phyloP scores from a whole-genome alignment of 2,329 filamentous ascomycete genomes.

The Monosporascus sp. region DNA sequence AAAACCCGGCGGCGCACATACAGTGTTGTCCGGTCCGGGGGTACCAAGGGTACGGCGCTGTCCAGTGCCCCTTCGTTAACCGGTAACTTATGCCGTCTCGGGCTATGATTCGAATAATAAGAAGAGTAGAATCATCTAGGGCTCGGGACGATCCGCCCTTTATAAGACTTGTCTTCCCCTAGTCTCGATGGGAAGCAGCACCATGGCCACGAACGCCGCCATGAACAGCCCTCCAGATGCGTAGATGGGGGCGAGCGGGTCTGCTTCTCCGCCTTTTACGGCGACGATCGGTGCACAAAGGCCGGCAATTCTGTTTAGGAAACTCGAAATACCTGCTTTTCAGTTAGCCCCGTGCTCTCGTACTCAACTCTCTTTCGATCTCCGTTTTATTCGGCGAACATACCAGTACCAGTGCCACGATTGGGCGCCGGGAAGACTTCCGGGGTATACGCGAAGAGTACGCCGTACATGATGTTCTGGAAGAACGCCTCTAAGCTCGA shows the following conservation, averaged over 20 bases:
- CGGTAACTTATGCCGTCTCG: background rate
- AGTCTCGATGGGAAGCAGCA: conserved; percentile 40
- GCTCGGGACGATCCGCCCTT: background rate
- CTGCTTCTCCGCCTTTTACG: conserved; percentile 30
- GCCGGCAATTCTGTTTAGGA: conserved; percentile 38
- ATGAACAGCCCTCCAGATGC: conserved; percentile 38
- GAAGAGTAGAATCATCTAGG: background rate
- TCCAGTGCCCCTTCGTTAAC: background rate
- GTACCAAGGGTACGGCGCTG: background rate
- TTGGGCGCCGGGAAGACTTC: conserved; percentile 53
- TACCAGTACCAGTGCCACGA: conserved; percentile 48
- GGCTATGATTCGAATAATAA: too few species aligned
- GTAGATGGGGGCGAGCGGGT: conserved; percentile 39
- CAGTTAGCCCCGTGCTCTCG: background rate
- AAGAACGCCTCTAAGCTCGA: conserved; percentile 26
- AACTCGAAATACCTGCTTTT: conserved; percentile 29
- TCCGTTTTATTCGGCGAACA: background rate
- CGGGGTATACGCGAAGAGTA: conserved; percentile 45
- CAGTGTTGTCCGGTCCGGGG: background rate
- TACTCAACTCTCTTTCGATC: background rate
- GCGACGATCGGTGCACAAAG: conserved; percentile 40
- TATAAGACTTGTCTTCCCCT: conserved; percentile 36
- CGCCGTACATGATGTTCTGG: conserved; percentile 36
- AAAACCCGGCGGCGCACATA: background rate
- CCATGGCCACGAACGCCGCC: conserved; percentile 40